phyloP scores from a whole-genome alignment of 2,329 filamentous ascomycete species.

The Teratosphaeria pseudoeucalypti region DNA sequence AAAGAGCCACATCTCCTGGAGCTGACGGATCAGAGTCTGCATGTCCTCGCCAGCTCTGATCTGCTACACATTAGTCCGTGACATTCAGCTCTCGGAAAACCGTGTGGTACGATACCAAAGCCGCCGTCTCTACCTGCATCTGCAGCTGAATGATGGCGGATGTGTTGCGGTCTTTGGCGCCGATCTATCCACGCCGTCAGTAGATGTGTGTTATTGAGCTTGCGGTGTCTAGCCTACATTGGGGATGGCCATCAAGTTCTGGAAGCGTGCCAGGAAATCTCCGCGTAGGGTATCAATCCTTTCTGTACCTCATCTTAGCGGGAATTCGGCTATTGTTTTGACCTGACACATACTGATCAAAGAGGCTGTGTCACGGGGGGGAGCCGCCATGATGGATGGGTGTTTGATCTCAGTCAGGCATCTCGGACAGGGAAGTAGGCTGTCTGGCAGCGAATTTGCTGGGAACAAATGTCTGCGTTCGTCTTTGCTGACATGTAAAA shows the following conservation, averaged over 20 bases:
- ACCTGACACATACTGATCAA: not conserved
- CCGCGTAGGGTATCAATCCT: constrained; percentile 31
- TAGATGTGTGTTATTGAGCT: not conserved
- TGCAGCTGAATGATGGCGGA: constrained; percentile 49
- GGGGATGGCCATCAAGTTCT: constrained; percentile 45
- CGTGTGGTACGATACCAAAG: constrained; percentile 39
- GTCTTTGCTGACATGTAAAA: not conserved
- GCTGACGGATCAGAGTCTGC: constrained; percentile 47
- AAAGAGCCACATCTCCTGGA: constrained; percentile 60
- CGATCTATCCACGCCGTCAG: not conserved
- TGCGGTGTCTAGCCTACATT: constrained; percentile 28
- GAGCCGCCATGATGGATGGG: not conserved
- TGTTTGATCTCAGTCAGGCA: not conserved
- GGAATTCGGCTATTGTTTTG: not conserved
- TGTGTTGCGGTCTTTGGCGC: constrained; percentile 41
- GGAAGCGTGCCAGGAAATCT: constrained; percentile 41
- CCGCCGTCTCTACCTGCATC: constrained; percentile 48
- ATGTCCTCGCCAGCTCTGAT: constrained; percentile 54
- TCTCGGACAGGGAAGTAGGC: not conserved
- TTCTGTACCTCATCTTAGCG: constrained; percentile 14
- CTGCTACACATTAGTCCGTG: constrained; percentile 22
- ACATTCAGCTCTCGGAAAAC: not conserved
- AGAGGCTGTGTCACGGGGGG: not conserved
- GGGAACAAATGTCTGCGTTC: not conserved
- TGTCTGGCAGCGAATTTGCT: not conserved